Percentiles rank a stretch among this genome's conserved stretches.
These are phyloP conservation scores for Cicer bijugum DNA, from an alignment of 306 rosid genomes.

Conservation along the genomic window DNA sequence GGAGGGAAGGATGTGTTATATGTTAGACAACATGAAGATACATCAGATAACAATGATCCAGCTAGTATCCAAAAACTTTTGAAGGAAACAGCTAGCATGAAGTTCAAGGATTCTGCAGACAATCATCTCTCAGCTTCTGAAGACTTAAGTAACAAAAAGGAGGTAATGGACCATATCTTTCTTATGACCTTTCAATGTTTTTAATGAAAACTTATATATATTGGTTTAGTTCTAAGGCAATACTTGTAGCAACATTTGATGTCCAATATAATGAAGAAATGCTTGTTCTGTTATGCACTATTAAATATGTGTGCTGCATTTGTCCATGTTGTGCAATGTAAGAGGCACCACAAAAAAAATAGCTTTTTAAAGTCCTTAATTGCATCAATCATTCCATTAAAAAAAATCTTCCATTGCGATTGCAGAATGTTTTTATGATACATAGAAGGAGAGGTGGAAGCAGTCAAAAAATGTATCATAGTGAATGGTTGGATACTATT, in stretches of 20 bases:
- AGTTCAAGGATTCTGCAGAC: conserved; percentile 63
- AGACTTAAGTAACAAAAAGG: conserved; percentile 49
- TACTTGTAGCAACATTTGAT: background rate
- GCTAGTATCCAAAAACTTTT: conserved; percentile 66
- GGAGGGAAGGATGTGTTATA: conserved; percentile 91
- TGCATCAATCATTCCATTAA: conserved; percentile 15
- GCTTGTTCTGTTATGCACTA: conserved; percentile 27
- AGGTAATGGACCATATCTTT: conserved; percentile 48
- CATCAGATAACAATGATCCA: conserved; percentile 62
- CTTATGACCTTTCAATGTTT: background rate
- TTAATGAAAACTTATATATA: conserved; percentile 3
- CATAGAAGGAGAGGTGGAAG: conserved; percentile 79
- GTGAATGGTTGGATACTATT: conserved; percentile 82
- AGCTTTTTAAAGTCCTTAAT: background rate
- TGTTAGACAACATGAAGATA: conserved; percentile 67
- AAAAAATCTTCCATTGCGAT: conserved; percentile 5
- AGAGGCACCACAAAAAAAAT: background rate
- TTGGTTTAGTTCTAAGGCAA: background rate
- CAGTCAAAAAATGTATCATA: conserved; percentile 54
- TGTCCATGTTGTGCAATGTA: conserved; percentile 2
- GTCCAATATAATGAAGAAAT: background rate
- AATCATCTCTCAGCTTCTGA: conserved; percentile 51
- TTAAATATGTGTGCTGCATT: conserved; percentile 37
- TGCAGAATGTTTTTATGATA: conserved; percentile 67
- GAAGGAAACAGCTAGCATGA: conserved; percentile 66